Conservation (phyloP, 176 grass and related monocot species). For the Saccharum officinarum region DNA sequence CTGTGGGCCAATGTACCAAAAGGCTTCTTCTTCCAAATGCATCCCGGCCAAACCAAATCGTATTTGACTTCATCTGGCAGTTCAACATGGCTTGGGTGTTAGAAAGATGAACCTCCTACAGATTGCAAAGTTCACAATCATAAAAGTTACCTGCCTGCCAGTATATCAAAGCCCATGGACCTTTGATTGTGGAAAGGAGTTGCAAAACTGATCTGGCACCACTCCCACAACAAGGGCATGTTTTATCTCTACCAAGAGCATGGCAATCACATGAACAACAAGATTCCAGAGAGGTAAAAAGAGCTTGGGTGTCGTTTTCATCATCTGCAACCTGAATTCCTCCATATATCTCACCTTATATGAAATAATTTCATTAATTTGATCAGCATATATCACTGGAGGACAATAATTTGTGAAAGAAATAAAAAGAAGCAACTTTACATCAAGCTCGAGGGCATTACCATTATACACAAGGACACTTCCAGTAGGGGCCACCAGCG, state of each 20-base stretch:
- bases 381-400: neutral
- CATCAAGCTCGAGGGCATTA: conserved; percentile 33
- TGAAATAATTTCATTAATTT: neutral
- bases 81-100: conserved; percentile 19
- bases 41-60: conserved; percentile 81
- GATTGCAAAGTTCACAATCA: neutral
- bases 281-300: conserved; percentile 67
- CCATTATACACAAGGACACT: conserved; percentile 91
- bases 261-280: conserved; percentile 49
- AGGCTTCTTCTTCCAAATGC: conserved; percentile 89
- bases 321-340: conserved; percentile 62
- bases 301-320: conserved; percentile 65
- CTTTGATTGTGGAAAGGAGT: conserved; percentile 72
- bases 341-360: conserved; percentile 81
- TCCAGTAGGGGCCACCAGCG: conserved; percentile 47
- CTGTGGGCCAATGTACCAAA: conserved; percentile 83
- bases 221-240: conserved; percentile 30
- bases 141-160: conserved; percentile 77
- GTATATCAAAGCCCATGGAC: conserved; percentile 93
- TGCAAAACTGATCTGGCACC: conserved; percentile 50
- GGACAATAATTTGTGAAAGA: neutral
- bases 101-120: conserved; percentile 21
- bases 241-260: conserved; percentile 34
- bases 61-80: conserved; percentile 58
- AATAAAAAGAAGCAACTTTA: neutral